phyloP scores from a whole-genome alignment of 768 basidiomycete species.

The Suillus occidentalis region DNA sequence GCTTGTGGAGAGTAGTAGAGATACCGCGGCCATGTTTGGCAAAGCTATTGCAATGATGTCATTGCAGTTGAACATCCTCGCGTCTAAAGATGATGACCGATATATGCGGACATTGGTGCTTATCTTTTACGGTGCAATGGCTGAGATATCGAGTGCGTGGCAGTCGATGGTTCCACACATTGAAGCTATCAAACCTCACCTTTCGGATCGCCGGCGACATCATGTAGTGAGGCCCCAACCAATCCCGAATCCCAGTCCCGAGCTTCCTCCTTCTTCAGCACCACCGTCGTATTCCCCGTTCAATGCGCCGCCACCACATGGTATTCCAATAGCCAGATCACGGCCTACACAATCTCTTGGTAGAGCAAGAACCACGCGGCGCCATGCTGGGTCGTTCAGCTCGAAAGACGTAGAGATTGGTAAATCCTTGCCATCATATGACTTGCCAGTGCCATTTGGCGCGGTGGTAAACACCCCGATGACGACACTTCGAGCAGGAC shows the following conservation, averaged over 20 bases:
- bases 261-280: slow-evolving; percentile 28
- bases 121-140: slow-evolving; percentile 85
- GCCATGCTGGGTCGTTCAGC: slow-evolving; percentile 96
- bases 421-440: slow-evolving; percentile 71
- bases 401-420: slow-evolving; percentile 90
- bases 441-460: slow-evolving; percentile 30
- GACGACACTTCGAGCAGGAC: slow-evolving; percentile 46
- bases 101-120: slow-evolving; percentile 85
- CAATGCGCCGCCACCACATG: slow-evolving; percentile 20
- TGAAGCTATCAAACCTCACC: slow-evolving; percentile 64
- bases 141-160: slow-evolving; percentile 89
- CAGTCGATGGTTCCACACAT: slow-evolving; percentile 69
- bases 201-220: slow-evolving; percentile 46
- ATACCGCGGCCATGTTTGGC: slow-evolving; percentile 79
- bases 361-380: slow-evolving; percentile 58
- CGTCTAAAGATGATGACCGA: slow-evolving; percentile 75
- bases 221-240: slow-evolving; percentile 31
- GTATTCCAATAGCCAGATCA: slow-evolving; percentile 30
- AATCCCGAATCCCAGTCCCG: slow-evolving; percentile 26
- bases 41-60: slow-evolving; percentile 85
- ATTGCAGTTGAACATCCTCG: slow-evolving; percentile 77
- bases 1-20: slow-evolving; percentile 81
- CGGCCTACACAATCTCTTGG: slow-evolving; percentile 30
- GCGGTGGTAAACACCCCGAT: slow-evolving; percentile 32
- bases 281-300: slow-evolving; percentile 27